Conservation (phyloP, 805 yeast genomes). For the Candida awuae region DNA sequence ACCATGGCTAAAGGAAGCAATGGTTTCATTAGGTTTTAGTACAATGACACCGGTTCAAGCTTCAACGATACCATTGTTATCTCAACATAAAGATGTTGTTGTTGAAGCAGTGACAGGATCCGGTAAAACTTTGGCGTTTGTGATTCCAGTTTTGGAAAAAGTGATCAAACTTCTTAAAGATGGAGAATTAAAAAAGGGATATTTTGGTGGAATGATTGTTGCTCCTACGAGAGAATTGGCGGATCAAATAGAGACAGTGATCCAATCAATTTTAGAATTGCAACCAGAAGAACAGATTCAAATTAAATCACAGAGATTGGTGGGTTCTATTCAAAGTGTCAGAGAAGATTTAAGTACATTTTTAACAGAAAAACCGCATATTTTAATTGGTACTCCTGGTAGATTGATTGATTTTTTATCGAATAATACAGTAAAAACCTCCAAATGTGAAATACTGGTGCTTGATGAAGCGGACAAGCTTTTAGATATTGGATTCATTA, state of each 20-base stretch:
- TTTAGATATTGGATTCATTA: slow-evolving; percentile 66
- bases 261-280: slow-evolving; percentile 48
- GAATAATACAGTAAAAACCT: slow-evolving; percentile 49
- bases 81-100: slow-evolving; percentile 85
- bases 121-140: slow-evolving; percentile 93
- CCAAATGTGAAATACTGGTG: slow-evolving; percentile 62
- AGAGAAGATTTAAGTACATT: slow-evolving; percentile 66
- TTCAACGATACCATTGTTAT: slow-evolving; percentile 77
- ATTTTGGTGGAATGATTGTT: slow-evolving; percentile 61
- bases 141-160: slow-evolving; percentile 72
- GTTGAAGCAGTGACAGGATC: slow-evolving; percentile 98
- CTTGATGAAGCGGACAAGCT: slow-evolving; percentile 92
- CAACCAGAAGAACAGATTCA: slow-evolving; percentile 38
- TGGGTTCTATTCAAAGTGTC: slow-evolving; percentile 55
- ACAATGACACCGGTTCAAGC: slow-evolving; percentile 97
- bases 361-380: slow-evolving; percentile 51
- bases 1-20: slow-evolving; percentile 68
- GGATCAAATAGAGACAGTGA: slow-evolving; percentile 60
- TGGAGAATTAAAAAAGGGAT: slow-evolving; percentile 44
- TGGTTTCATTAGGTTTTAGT: slow-evolving; percentile 64
- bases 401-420: slow-evolving; percentile 67
- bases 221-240: slow-evolving; percentile 66
- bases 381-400: slow-evolving; percentile 90
- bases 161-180: slow-evolving; percentile 30
- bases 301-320: slow-evolving; percentile 52